phyloP scores from a whole-genome alignment of 2,329 filamentous ascomycete genomes.

The Aspergillus hiratsukae region DNA sequence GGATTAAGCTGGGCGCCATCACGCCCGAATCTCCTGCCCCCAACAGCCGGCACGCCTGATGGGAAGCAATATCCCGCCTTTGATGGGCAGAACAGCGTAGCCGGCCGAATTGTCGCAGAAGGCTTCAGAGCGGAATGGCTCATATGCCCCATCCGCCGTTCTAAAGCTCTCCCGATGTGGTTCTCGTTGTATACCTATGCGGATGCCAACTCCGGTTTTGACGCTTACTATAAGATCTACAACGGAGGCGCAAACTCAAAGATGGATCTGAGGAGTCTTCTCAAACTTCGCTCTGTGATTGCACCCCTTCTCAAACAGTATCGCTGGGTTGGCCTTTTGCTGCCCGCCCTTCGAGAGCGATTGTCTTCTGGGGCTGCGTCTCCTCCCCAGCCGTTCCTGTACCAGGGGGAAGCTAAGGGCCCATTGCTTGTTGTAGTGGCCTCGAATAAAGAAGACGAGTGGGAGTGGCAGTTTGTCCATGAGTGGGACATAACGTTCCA shows the following conservation, averaged over 20 bases:
- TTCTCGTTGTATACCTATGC: background rate
- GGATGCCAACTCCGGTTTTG: background rate
- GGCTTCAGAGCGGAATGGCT: slow-evolving; percentile 8
- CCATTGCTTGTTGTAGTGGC: slow-evolving; percentile 2
- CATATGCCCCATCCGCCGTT: background rate
- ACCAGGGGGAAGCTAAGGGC: slow-evolving; percentile 4
- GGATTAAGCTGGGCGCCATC: slow-evolving; percentile 9
- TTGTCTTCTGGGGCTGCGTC: background rate
- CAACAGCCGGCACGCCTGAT: background rate
- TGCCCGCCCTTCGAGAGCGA: slow-evolving; percentile 2
- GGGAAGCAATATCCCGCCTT: slow-evolving; percentile 4
- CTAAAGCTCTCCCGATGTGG: background rate
- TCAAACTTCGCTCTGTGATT: background rate
- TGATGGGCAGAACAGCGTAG: slow-evolving; percentile 2
- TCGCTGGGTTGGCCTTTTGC: slow-evolving; percentile 5
- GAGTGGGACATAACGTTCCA: slow-evolving; percentile 6
- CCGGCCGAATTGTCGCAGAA: background rate
- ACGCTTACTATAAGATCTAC: background rate
- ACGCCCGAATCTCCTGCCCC: slow-evolving; percentile 10
- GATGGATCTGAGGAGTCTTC: background rate
- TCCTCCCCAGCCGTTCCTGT: background rate
- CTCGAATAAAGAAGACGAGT: slow-evolving; percentile 2
- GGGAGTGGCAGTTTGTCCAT: slow-evolving; percentile 9
- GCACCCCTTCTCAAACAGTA: slow-evolving; percentile 1
- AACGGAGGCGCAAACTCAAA: background rate